Evolutionary conservation across 495 filamentous ascomycete species (phyloP), one percentile per base, ranked within the genome.

Genomic region (Friedmanniomyces endolithicus): DNA sequence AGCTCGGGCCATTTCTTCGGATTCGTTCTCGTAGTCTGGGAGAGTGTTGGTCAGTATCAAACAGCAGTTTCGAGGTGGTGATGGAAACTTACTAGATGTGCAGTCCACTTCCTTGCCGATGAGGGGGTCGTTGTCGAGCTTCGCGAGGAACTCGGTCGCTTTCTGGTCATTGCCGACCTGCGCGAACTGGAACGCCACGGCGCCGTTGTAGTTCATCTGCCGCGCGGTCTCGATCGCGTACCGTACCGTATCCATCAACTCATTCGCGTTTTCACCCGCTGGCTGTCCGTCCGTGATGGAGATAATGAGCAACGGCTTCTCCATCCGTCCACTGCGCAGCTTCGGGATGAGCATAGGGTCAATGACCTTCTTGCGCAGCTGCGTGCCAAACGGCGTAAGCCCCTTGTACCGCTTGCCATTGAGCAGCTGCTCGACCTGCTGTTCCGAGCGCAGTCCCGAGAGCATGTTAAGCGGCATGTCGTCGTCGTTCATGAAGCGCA

Each of bases 241-340:
- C 39, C 71, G 70, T 48, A 83, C 76, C 11, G 70, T 68, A 48
- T 82, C 75, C 37, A 72, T 65, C 19, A 82, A 72, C 11, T 71
- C 66, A 37, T 72, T 70, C 44, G 67, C 65, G 1, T 70, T 63
- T 62, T 82, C 78, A 24, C 77, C 81, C 23, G 75, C 75, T 6
- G 78, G 81, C 62, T 80, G 78, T 11, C 83, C 83, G 57, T 87
- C 83, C 19, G 83, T 87, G 58, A 87, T 80, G 16, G 80, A 79
- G 62, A 87, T 85, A 52, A 87, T 72, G 34, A 86, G 71, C 16
- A 85, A 68, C 0, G 83, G 83, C 67, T 87, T 87, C 46, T 72
- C 69, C 11, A 85, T 67, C 39, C 72, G 72, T 33, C 70, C 67
- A 27, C 70, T 56, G 22, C 71, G 65, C 8, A 78, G 79, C 17